Conservation (phyloP, 495 filamentous ascomycete species). For the Parathielavia appendiculata region DNA sequence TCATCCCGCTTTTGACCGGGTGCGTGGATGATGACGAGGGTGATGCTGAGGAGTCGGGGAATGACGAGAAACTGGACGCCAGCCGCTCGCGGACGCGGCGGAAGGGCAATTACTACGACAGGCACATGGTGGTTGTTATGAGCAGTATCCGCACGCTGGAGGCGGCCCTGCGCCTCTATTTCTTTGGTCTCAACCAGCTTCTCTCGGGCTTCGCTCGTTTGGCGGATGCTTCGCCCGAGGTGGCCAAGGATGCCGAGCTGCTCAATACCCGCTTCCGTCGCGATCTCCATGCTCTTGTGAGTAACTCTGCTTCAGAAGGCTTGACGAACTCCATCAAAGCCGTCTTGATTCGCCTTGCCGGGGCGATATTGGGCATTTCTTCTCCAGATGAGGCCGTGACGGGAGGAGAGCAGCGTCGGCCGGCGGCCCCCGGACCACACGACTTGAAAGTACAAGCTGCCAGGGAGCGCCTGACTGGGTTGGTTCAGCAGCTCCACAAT, state of each 20-base stretch:
- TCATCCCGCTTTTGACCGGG: slow-evolving; percentile 43
- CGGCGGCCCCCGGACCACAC: slow-evolving; percentile 20
- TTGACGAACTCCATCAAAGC: slow-evolving; percentile 49
- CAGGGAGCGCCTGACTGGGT: slow-evolving; percentile 49
- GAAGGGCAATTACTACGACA: slow-evolving; percentile 26
- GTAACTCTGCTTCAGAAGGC: slow-evolving; percentile 55
- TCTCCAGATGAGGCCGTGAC: slow-evolving; percentile 16
- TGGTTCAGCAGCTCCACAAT: slow-evolving; percentile 58
- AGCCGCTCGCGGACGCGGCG: neutral
- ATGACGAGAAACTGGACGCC: neutral
- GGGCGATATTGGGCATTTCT: slow-evolving; percentile 53
- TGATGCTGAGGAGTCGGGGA: neutral
- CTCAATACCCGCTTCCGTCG: slow-evolving; percentile 49
- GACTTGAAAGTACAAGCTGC: slow-evolving; percentile 35
- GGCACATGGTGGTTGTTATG: slow-evolving; percentile 40
- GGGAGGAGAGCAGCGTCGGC: slow-evolving; percentile 16
- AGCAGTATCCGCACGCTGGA: slow-evolving; percentile 47
- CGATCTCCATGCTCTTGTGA: slow-evolving; percentile 61
- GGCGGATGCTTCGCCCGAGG: slow-evolving; percentile 14
- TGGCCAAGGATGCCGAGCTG: slow-evolving; percentile 28
- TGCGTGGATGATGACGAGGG: slow-evolving; percentile 29
- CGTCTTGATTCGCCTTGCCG: slow-evolving; percentile 50
- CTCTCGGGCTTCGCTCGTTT: slow-evolving; percentile 32
- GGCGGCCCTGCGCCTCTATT: slow-evolving; percentile 46
- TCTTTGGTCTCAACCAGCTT: slow-evolving; percentile 44